These are phyloP conservation scores for Suhomyces yuchorum DNA, from an alignment of 1,139 yeast species.

Conservation along the genomic window DNA sequence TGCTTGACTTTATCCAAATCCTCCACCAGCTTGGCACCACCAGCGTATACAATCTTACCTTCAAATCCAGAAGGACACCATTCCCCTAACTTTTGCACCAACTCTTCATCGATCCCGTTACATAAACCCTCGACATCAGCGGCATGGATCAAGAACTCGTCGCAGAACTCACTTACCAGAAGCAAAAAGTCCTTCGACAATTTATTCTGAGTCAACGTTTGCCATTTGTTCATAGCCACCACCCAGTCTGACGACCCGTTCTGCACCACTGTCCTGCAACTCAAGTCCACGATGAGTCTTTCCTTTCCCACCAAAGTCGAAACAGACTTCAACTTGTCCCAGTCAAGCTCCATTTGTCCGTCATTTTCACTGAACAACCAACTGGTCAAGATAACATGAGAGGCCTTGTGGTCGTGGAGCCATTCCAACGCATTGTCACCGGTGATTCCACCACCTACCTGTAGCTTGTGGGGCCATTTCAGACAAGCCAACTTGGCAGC, in stretches of 20 bases:
- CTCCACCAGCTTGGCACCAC: conserved; percentile 79
- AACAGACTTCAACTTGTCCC: conserved; percentile 53
- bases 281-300: conserved; percentile 81
- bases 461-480: conserved; percentile 75
- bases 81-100: conserved; percentile 69
- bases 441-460: conserved; percentile 92
- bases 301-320: conserved; percentile 60
- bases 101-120: conserved; percentile 80
- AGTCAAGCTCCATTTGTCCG: conserved; percentile 49
- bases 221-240: conserved; percentile 98
- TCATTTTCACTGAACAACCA: conserved; percentile 68
- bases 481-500: conserved; percentile 78
- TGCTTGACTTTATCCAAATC: conserved; percentile 68
- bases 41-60: conserved; percentile 88
- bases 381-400: conserved; percentile 89
- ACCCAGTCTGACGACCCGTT: conserved; percentile 57
- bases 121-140: conserved; percentile 98
- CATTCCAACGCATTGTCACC: conserved; percentile 71
- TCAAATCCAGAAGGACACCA: conserved; percentile 67
- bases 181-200: conserved; percentile 56
- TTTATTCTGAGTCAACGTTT: conserved; percentile 70
- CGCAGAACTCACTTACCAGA: conserved; percentile 63
- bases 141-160: conserved; percentile 90
- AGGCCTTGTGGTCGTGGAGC: conserved; percentile 65
- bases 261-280: conserved; percentile 62